Conservation (phyloP, 306 rosid genomes). For the Rosa multiflora region DNA sequence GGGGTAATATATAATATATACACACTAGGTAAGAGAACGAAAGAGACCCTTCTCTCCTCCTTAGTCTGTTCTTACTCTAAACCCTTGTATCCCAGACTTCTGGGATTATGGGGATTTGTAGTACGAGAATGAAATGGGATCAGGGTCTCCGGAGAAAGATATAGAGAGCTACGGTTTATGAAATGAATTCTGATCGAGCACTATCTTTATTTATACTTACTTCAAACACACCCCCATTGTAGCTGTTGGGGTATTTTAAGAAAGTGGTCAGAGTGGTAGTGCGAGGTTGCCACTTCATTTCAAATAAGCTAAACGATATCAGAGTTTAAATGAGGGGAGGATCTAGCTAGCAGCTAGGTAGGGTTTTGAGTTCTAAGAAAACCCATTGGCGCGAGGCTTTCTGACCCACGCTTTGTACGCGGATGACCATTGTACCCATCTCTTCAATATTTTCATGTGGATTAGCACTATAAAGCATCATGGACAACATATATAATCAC, state of each 20-base stretch:
- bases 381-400: not conserved
- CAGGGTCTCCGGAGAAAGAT: not conserved
- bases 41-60: constrained; percentile 9
- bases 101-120: not conserved
- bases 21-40: not conserved
- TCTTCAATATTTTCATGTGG: not conserved
- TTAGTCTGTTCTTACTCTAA: constrained; percentile 1
- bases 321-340: not conserved
- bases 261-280: not conserved
- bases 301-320: not conserved
- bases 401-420: not conserved
- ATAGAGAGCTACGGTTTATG: not conserved
- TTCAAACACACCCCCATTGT: too few relatives aligned
- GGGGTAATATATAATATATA: not conserved
- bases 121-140: constrained; percentile 1
- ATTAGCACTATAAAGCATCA: not conserved
- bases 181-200: not conserved
- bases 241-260: not conserved
- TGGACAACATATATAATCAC: too few relatives aligned
- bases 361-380: not conserved
- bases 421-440: not conserved
- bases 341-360: not conserved
- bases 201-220: not conserved
- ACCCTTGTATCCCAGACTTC: not conserved
- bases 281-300: not conserved